phyloP scores from a whole-genome alignment of 768 basidiomycete species.

The Auriscalpium orientale region DNA sequence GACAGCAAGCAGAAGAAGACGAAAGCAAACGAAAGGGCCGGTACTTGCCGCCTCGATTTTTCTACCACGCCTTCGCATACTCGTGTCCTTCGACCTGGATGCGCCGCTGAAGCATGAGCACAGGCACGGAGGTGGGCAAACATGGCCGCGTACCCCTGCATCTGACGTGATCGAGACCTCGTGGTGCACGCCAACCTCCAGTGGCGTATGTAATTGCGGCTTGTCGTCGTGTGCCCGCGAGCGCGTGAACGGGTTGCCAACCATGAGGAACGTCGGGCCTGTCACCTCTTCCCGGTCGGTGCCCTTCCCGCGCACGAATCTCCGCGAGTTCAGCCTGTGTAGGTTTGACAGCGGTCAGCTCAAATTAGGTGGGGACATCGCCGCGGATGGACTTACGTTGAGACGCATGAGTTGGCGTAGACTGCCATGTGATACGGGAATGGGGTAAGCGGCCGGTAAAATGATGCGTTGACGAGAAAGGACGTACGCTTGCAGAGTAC shows the following conservation, averaged over 20 bases:
- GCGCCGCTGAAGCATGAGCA: slow-evolving; percentile 1
- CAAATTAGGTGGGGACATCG: background rate
- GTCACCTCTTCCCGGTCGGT: slow-evolving; percentile 13
- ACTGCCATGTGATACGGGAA: background rate
- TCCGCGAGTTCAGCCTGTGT: slow-evolving; percentile 10
- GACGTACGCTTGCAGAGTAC: slow-evolving; percentile 44
- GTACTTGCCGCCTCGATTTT: too few species aligned
- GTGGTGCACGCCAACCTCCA: background rate
- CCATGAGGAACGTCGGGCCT: slow-evolving; percentile 14
- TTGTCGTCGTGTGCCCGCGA: background rate
- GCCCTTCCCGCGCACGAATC: slow-evolving; percentile 13
- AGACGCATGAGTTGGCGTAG: slow-evolving; percentile 15
- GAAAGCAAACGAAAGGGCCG: too few species aligned
- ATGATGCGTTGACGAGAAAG: background rate
- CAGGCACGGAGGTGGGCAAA: background rate
- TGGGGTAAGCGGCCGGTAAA: background rate
- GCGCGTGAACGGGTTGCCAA: slow-evolving; percentile 8
- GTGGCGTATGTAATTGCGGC: background rate
- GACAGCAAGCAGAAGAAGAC: too few species aligned
- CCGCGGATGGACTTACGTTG: slow-evolving; percentile 4
- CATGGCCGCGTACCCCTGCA: slow-evolving; percentile 5
- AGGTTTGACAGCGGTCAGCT: background rate
- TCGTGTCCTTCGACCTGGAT: background rate
- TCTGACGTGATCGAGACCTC: slow-evolving; percentile 7
- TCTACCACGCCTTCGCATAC: slow-evolving; percentile 8